phyloP scores from a whole-genome alignment of 2,329 filamentous ascomycete species.

The Zymoseptoria crescenta region DNA sequence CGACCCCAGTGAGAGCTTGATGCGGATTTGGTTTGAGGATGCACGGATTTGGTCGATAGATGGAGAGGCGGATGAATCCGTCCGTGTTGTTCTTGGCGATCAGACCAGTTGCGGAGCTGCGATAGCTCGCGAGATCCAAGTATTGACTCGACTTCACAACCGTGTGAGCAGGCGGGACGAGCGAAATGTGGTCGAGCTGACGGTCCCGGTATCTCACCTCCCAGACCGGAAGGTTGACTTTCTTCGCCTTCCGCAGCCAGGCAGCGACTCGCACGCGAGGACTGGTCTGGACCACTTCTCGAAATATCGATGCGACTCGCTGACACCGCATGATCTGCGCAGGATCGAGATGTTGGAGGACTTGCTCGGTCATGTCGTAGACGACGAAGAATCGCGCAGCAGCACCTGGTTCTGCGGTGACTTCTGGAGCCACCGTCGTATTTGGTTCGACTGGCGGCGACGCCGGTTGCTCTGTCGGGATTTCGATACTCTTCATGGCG shows the following conservation, averaged over 20 bases:
- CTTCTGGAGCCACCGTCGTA: too few species aligned
- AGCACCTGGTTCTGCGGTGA: background rate
- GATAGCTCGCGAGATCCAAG: too few species aligned
- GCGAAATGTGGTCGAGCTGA: background rate
- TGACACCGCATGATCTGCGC: background rate
- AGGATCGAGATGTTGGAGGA: background rate
- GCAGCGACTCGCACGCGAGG: background rate
- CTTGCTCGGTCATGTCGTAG: background rate
- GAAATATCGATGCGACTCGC: background rate
- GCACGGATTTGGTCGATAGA: background rate
- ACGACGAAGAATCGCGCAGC: background rate
- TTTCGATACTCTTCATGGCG: too few species aligned
- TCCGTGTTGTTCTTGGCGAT: too few species aligned
- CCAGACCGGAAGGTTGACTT: background rate
- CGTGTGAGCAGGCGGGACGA: background rate
- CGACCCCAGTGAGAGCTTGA: too few species aligned
- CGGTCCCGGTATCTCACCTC: background rate
- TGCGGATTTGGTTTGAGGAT: background rate
- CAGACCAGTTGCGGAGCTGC: too few species aligned
- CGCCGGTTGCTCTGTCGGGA: too few species aligned
- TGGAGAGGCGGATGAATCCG: background rate
- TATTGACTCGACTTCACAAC: too few species aligned
- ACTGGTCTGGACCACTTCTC: background rate
- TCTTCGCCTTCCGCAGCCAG: background rate
- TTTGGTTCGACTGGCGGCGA: too few species aligned